A percentile compares a stretch with the other conserved stretches of the same genome.
phyloP scores from a whole-genome alignment of 2,329 filamentous ascomycete genomes.

The Aspergillus ruber region DNA sequence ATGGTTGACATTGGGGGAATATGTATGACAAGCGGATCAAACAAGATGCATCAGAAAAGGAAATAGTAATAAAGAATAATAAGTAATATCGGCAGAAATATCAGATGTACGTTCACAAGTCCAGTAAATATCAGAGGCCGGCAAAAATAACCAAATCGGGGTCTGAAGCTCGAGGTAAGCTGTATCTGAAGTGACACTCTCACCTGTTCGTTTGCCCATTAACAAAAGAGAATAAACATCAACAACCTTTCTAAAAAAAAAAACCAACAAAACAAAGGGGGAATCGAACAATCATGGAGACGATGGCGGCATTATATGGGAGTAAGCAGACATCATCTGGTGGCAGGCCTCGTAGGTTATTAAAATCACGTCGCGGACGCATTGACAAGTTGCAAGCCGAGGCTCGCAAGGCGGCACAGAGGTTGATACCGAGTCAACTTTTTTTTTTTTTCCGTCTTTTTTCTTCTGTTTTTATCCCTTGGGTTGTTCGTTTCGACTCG shows the following conservation, averaged over 20 bases:
- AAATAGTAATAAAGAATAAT: no score
- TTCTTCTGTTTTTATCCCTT: conserved; percentile 9
- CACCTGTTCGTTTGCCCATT: conserved; percentile 15
- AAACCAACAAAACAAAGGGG: conserved; percentile 29
- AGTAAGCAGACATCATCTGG: conserved; percentile 23
- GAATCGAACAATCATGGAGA: conserved; percentile 37
- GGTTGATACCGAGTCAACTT: conserved; percentile 8
- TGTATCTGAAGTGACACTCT: conserved; percentile 6
- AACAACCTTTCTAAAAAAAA: conserved; percentile 22
- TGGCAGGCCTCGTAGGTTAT: conserved; percentile 19
- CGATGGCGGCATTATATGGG: conserved; percentile 29
- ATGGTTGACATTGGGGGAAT: no score
- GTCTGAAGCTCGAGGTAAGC: no score
- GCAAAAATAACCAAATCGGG: no score
- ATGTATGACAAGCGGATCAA: no score
- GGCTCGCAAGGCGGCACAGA: conserved; percentile 12
- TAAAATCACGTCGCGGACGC: conserved; percentile 17
- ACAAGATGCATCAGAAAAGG: no score
- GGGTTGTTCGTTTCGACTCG: background rate
- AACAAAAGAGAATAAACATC: conserved; percentile 17
- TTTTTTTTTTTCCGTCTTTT: conserved; percentile 7
- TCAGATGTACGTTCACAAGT: no score
- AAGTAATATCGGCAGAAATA: no score
- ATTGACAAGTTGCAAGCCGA: conserved; percentile 16
- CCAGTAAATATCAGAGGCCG: no score